Conservation (phyloP, 1,284 basidiomycete species). For the Boletus semigastroideus region DNA sequence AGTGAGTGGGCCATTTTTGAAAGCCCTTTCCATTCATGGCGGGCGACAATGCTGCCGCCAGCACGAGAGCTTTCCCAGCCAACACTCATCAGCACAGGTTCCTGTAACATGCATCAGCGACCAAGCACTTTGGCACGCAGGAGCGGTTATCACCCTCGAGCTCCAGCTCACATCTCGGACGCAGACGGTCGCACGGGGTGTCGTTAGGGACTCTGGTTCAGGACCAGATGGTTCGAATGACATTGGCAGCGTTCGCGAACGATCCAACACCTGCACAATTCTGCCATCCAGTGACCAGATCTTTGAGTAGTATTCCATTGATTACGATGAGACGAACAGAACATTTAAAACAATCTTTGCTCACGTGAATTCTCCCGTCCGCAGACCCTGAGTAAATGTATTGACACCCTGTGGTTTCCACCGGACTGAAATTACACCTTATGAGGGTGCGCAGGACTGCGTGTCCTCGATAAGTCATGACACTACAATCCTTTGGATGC, state of each 20-base stretch:
- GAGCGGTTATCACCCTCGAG: constrained; percentile 47
- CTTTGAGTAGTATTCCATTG: constrained; percentile 39
- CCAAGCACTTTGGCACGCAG: background rate
- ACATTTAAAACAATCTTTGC: constrained; percentile 24
- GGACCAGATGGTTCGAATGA: constrained; percentile 62
- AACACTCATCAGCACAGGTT: constrained; percentile 89
- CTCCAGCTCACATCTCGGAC: constrained; percentile 96
- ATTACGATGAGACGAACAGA: background rate
- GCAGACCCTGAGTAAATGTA: constrained; percentile 94
- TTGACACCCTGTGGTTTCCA: constrained; percentile 86
- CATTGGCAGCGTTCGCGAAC: constrained; percentile 74
- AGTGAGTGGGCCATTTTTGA: constrained; percentile 66
- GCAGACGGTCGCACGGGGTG: constrained; percentile 42
- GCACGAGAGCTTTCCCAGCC: constrained; percentile 78
- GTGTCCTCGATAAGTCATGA: constrained; percentile 96
- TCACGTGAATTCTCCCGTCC: constrained; percentile 80
- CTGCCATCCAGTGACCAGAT: constrained; percentile 95
- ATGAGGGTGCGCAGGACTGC: constrained; percentile 92
- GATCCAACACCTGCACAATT: constrained; percentile 82
- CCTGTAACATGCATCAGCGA: constrained; percentile 41
- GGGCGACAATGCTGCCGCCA: constrained; percentile 82
- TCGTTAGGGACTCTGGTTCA: constrained; percentile 37
- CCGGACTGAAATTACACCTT: constrained; percentile 92
- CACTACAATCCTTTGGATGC: constrained; percentile 87
- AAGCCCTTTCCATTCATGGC: constrained; percentile 93